A percentile compares a stretch with the other conserved stretches of the same genome.
Evolutionary conservation across 768 basidiomycete species (phyloP).

Genomic region (Tulasnella sp.): DNA sequence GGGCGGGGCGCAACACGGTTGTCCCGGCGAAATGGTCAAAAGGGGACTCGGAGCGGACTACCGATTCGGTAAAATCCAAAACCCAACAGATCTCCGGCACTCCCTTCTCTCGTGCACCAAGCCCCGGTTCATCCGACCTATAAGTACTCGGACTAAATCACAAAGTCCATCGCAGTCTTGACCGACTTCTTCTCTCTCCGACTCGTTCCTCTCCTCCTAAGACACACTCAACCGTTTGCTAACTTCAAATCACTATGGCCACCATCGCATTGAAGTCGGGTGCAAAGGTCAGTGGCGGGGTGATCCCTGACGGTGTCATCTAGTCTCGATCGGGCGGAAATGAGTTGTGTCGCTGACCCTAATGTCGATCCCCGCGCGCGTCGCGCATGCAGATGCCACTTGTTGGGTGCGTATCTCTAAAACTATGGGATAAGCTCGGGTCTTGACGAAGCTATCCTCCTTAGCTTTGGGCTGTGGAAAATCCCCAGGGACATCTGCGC

Average conservation of each 20-base stretch:
- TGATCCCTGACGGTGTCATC: not conserved
- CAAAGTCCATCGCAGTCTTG: not conserved
- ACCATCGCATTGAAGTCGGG: slow-evolving; percentile 27
- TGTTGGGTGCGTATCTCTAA: slow-evolving; percentile 22
- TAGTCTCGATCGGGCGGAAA: not conserved
- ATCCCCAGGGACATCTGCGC: slow-evolving; percentile 33
- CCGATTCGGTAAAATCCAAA: slow-evolving; percentile 7
- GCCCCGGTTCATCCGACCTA: slow-evolving; percentile 5
- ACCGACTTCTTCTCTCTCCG: slow-evolving; percentile 5
- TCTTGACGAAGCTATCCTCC: not conserved
- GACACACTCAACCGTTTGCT: not conserved
- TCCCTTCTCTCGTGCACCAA: not conserved
- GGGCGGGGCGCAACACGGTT: not conserved
- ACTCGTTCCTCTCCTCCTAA: not conserved
- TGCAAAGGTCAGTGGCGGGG: slow-evolving; percentile 24
- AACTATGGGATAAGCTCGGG: not conserved
- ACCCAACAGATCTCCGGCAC: not conserved
- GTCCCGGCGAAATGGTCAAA: slow-evolving; percentile 11
- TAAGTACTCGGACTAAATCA: not conserved
- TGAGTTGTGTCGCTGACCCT: not conserved
- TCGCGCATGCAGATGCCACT: slow-evolving; percentile 27
- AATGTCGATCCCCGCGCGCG: not conserved
- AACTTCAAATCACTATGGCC: slow-evolving; percentile 22
- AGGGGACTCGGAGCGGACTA: slow-evolving; percentile 13
- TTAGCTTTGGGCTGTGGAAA: slow-evolving; percentile 37